Evolutionary conservation across 2,329 filamentous ascomycete species (phyloP).

Genomic region (Alternaria sp.): DNA sequence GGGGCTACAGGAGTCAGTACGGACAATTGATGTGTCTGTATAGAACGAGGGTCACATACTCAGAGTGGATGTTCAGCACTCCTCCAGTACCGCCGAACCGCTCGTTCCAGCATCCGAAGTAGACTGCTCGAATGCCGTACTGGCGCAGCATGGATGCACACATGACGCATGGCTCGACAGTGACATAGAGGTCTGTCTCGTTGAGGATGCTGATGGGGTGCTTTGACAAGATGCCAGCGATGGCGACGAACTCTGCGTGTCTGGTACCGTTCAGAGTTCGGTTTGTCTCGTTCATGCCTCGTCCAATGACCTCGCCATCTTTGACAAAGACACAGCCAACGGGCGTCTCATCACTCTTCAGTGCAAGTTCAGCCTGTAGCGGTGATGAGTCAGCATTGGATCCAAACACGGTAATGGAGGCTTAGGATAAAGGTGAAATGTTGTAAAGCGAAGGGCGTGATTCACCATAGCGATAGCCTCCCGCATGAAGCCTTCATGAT

Average conservation of each 20-base stretch:
- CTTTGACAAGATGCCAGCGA: constrained; percentile 70
- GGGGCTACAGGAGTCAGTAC: constrained; percentile 54
- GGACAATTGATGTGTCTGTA: neutral
- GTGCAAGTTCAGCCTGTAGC: constrained; percentile 79
- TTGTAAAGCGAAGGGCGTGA: constrained; percentile 16
- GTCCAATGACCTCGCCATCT: constrained; percentile 79
- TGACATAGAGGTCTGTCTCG: constrained; percentile 88
- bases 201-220: constrained; percentile 74
- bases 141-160: constrained; percentile 93
- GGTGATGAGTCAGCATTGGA: constrained; percentile 33
- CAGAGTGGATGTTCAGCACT: constrained; percentile 85
- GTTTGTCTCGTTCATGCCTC: constrained; percentile 95
- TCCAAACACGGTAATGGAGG: neutral
- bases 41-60: constrained; percentile 54
- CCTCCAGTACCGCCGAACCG: constrained; percentile 96
- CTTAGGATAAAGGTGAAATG: constrained; percentile 2
- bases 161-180: constrained; percentile 99
- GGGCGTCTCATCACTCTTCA: constrained; percentile 86
- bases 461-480: constrained; percentile 86
- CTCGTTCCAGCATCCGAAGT: constrained; percentile 95
- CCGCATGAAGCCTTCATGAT: constrained; percentile 76
- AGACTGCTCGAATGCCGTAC: constrained; percentile 86
- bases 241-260: constrained; percentile 93
- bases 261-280: constrained; percentile 72
- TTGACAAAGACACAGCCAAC: constrained; percentile 95